Evolutionary conservation across 176 grass and related monocot genomes (phyloP).

Genomic region (Hordeum vulgare): MorexV3_pseudomolecules_assembly NC_058519.1:558855313-558855812

Average conservation of each 20-base stretch:
- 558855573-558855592: slow-evolving; percentile 50
- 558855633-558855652: neutral
- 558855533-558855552: slow-evolving; percentile 95
- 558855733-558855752: neutral
- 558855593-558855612: neutral
- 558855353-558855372: slow-evolving; percentile 98
- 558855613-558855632: neutral
- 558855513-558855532: slow-evolving; percentile 62
- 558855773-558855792: neutral
- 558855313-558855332: slow-evolving; percentile 31
- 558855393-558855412: neutral
- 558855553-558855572: slow-evolving; percentile 94
- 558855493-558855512: slow-evolving; percentile 78
- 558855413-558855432: neutral
- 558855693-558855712: slow-evolving; percentile 93
- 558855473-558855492: slow-evolving; percentile 65
- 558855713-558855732: neutral
- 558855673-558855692: slow-evolving; percentile 75
- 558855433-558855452: neutral
- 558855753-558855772: neutral
- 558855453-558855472: slow-evolving; percentile 56
- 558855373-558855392: slow-evolving; percentile 56
- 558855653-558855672: slow-evolving; percentile 68
- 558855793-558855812: neutral
- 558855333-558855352: slow-evolving; percentile 75